These are phyloP conservation scores for Sechiopsis laciniata DNA, from an alignment of 306 rosid species.

Conservation along the genomic window DNA sequence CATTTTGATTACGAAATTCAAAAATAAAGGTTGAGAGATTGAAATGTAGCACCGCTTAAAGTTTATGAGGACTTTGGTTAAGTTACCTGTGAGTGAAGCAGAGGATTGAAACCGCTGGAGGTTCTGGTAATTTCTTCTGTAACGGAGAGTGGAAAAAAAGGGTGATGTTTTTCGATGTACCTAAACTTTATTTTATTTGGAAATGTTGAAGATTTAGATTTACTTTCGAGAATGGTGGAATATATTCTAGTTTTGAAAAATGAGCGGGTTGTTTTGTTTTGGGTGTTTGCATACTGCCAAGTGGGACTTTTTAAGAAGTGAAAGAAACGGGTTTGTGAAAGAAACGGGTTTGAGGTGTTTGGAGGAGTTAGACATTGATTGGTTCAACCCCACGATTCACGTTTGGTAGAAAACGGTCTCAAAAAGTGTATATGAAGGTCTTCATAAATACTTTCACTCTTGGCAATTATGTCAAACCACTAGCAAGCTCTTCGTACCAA, in stretches of 20 bases:
- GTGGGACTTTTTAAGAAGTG: no score
- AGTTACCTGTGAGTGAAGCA: background rate
- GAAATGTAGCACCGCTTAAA: background rate
- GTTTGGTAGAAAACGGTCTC: no score
- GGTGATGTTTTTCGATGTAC: background rate
- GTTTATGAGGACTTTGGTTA: background rate
- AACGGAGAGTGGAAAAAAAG: slow-evolving; percentile 5
- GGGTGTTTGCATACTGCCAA: background rate
- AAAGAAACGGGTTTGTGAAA: no score
- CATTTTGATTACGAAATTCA: background rate
- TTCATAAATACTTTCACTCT: no score
- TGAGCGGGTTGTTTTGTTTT: background rate
- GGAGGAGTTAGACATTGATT: no score
- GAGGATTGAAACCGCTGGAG: slow-evolving; percentile 11
- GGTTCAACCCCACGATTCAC: no score
- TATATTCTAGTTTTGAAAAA: background rate
- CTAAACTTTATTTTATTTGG: background rate
- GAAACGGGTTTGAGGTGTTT: no score
- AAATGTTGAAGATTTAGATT: no score
- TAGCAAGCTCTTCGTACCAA: no score
- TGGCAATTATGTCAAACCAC: no score
- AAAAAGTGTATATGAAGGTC: no score
- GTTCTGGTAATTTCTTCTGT: background rate
- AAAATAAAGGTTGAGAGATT: background rate
- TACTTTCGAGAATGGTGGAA: background rate